Percentiles rank a stretch among this genome's conserved stretches.
Conservation (phyloP, 805 yeast species). For the Yarrowia porcina region DNA sequence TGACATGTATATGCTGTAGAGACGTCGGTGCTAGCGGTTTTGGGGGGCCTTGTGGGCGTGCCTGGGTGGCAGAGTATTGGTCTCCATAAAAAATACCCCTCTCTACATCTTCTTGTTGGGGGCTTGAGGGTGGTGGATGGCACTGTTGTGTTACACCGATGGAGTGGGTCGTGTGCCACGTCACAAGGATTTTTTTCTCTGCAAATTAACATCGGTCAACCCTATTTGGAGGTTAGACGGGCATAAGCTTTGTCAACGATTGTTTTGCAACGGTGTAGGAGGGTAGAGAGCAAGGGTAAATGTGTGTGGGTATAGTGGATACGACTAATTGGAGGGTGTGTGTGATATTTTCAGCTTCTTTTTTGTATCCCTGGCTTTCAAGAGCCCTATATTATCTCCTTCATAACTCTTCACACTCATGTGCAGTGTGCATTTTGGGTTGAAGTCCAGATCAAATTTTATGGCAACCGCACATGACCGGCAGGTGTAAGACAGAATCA, state of each 20-base stretch:
- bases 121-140: neutral
- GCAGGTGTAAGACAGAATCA: neutral
- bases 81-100: neutral
- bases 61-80: neutral
- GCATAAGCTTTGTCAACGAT: neutral
- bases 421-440: neutral
- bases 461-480: constrained; percentile 19
- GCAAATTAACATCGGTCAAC: neutral
- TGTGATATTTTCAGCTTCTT: too few relatives aligned
- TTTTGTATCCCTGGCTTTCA: too few relatives aligned
- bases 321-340: too few relatives aligned
- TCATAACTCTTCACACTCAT: too few relatives aligned
- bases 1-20: constrained; percentile 12
- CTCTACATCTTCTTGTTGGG: neutral
- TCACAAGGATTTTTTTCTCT: neutral
- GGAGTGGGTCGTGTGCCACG: constrained; percentile 22
- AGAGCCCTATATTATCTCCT: too few relatives aligned
- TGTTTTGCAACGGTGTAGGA: neutral
- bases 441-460: constrained; percentile 1
- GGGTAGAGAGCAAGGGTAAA: too few relatives aligned
- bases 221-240: neutral
- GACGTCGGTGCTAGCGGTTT: neutral
- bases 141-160: constrained; percentile 1
- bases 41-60: neutral
- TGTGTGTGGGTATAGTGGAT: too few relatives aligned